Base-by-base conservation (phyloP, 768 basidiomycete species). In the Psilocybe cubensis region DNA sequence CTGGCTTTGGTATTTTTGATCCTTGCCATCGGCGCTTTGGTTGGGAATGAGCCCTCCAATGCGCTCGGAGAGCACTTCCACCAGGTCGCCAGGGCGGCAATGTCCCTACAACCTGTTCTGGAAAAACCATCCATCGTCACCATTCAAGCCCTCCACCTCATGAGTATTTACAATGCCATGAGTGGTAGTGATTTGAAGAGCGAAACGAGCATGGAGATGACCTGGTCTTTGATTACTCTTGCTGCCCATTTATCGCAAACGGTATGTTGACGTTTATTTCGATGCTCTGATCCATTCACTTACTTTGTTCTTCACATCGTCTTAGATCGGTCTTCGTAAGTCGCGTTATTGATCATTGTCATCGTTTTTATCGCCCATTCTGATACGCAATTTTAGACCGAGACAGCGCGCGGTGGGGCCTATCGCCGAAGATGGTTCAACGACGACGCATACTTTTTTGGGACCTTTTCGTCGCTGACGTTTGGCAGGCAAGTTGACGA, bases 391-490 rank as follows among this genome's bases (percentile, higher is more conserved):
- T 10, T 18, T 48, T 48, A 85, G 87, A 89, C 67, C 83, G 88
- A 45, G 88, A 90, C 60, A 85, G 85, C 57, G 78, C 77, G 12
- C 72, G 83, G 53, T 89, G 88, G 88, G 81, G 76, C 1, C 70
- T 91, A n/a, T 75, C 82, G 4, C 72, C 80, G 1, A 83, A 83
- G 66, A 80, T 85, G 62, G 84, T 91, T 0, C 80, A 88, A 59
- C 74, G 88, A 25, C 79, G 90, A 8, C 81, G 89, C 3, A 74
- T 85, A 28, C 72, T 90, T 9, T 91, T 92, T 72, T 92, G 90
- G 90, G 88, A 91, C 65, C 75, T 91, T 9, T 91, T 89, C 61
- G 77, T 87, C 18, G 84, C 85, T 0, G 90, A 92, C 62, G 75
- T 81, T 3, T 91, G 86, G 86, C 76, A 82, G 73, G 88, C 31